phyloP scores from a whole-genome alignment of 495 filamentous ascomycete genomes.

The Aspergillus indologenus region DNA sequence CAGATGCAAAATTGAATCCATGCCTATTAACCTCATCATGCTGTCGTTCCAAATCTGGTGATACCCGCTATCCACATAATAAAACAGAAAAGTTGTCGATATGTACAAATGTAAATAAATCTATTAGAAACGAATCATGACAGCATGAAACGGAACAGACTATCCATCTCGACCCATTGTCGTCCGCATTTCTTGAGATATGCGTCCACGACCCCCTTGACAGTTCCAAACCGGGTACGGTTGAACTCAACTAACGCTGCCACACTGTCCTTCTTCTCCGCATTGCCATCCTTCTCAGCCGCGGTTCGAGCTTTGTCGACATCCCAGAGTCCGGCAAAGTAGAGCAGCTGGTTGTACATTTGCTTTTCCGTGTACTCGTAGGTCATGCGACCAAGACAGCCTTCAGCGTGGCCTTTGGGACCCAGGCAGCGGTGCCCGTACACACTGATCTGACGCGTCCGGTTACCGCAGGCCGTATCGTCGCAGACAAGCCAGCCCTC shows the following conservation, averaged over 20 bases:
- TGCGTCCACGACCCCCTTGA: slow-evolving; percentile 73
- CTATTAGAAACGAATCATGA: slow-evolving; percentile 18
- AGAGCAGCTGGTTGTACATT: slow-evolving; percentile 91
- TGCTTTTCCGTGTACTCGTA: slow-evolving; percentile 86
- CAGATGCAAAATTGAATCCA: background rate
- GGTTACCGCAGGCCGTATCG: slow-evolving; percentile 78
- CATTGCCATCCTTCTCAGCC: slow-evolving; percentile 38
- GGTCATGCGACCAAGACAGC: slow-evolving; percentile 82
- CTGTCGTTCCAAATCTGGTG: background rate
- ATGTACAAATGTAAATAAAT: slow-evolving; percentile 17
- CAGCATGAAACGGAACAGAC: slow-evolving; percentile 71
- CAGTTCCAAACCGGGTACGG: slow-evolving; percentile 66
- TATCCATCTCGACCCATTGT: slow-evolving; percentile 96
- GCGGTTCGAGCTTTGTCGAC: slow-evolving; percentile 72
- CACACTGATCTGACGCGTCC: slow-evolving; percentile 87
- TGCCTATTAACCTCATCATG: slow-evolving; percentile 1
- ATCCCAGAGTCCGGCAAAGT: slow-evolving; percentile 82
- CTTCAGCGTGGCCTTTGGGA: slow-evolving; percentile 72
- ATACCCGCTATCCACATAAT: slow-evolving; percentile 11
- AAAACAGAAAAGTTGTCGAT: slow-evolving; percentile 1
- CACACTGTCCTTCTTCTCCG: slow-evolving; percentile 57
- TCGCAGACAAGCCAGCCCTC: slow-evolving; percentile 89
- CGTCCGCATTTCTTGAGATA: slow-evolving; percentile 92
- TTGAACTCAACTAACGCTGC: slow-evolving; percentile 76
- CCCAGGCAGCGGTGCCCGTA: slow-evolving; percentile 89